These are phyloP conservation scores for Coemansia interrupta DNA, from an alignment of 192 early-diverging fungal genomes.

Conservation along the genomic window DNA sequence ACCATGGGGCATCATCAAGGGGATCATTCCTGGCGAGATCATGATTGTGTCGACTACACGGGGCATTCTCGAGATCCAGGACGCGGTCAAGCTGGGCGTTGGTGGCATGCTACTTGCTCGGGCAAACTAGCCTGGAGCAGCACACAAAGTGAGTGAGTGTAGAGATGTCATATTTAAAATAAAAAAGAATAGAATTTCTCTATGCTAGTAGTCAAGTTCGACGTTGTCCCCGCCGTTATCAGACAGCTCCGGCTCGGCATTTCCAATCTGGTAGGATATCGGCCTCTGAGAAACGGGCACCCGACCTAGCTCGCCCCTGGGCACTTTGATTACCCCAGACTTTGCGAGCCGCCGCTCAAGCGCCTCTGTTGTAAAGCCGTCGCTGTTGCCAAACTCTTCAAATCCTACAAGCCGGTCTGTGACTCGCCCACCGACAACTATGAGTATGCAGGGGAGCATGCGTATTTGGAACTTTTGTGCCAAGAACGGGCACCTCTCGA, in stretches of 20 bases:
- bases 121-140: slow-evolving; percentile 30
- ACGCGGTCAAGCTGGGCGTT: slow-evolving; percentile 77
- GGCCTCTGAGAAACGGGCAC: slow-evolving; percentile 41
- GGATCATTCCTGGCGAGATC: slow-evolving; percentile 84
- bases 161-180: too few relatives aligned
- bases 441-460: slow-evolving; percentile 84
- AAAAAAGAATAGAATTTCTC: too few relatives aligned
- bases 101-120: slow-evolving; percentile 87
- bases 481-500: slow-evolving; percentile 85
- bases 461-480: slow-evolving; percentile 84
- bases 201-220: slow-evolving; percentile 10
- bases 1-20: slow-evolving; percentile 73
- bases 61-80: slow-evolving; percentile 87
- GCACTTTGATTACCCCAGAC: slow-evolving; percentile 56
- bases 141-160: background rate
- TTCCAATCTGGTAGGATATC: slow-evolving; percentile 14
- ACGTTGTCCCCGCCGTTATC: background rate
- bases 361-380: slow-evolving; percentile 72
- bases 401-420: slow-evolving; percentile 86
- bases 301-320: slow-evolving; percentile 29
- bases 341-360: slow-evolving; percentile 69
- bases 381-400: slow-evolving; percentile 87
- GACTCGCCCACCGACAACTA: slow-evolving; percentile 66
- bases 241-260: background rate
- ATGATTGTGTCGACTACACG: slow-evolving; percentile 81